Conservation (phyloP, 208 protist species). For the Tritrichomonas musculus region DNA sequence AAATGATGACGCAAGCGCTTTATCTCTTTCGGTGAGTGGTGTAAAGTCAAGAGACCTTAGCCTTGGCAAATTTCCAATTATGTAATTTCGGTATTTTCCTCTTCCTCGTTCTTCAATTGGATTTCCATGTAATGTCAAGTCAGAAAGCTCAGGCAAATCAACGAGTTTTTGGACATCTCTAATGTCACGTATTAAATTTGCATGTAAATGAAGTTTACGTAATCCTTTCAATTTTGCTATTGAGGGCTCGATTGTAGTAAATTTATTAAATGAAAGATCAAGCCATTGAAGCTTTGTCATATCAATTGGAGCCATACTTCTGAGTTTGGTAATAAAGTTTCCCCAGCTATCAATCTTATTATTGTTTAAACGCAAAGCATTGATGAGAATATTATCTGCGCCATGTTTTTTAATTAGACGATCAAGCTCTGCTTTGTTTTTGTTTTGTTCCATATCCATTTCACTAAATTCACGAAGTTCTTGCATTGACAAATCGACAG, state of each 20-base stretch:
- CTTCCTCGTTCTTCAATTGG: conserved; percentile 27
- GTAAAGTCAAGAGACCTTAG: neutral
- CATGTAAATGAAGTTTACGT: neutral
- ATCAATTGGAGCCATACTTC: neutral
- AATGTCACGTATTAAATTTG: conserved; percentile 11
- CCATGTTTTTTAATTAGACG: neutral
- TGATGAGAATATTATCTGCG: neutral
- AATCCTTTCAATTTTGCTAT: neutral
- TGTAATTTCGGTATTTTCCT: conserved; percentile 23
- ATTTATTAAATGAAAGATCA: conserved; percentile 10
- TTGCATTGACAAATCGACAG: conserved; percentile 4
- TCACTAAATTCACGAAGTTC: conserved; percentile 28
- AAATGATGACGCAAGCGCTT: neutral
- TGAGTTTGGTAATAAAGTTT: neutral
- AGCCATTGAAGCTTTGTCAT: neutral
- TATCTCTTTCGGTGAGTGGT: neutral
- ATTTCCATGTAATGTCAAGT: conserved; percentile 21
- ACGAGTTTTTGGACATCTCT: neutral
- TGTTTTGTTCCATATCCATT: conserved; percentile 8
- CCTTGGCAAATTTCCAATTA: neutral
- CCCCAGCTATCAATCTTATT: neutral
- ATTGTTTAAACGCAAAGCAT: neutral
- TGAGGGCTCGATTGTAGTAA: neutral
- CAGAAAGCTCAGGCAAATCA: neutral
- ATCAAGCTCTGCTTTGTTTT: neutral